Percentiles rank a stretch among this genome's conserved stretches.
phyloP scores from a whole-genome alignment of 2,329 filamentous ascomycete species.

The Thielaviopsis musarum region DNA sequence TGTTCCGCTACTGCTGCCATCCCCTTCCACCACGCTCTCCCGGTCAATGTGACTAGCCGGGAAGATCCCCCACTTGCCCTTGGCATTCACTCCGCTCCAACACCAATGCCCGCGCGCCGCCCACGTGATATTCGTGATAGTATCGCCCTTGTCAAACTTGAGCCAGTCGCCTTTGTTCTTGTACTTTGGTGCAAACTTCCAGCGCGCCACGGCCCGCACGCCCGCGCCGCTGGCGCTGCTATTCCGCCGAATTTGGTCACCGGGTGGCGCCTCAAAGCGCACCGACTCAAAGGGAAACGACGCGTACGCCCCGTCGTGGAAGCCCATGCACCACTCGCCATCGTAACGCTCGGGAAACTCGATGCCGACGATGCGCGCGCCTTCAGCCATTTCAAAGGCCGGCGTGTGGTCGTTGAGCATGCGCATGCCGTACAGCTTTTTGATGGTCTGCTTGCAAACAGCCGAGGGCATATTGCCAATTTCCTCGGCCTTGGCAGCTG shows the following conservation, averaged over 20 bases:
- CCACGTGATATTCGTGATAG: constrained; percentile 46
- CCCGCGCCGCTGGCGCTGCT: constrained; percentile 24
- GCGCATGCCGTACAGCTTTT: constrained; percentile 29
- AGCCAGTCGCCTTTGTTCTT: constrained; percentile 29
- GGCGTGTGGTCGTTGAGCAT: constrained; percentile 27
- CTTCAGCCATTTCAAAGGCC: constrained; percentile 29
- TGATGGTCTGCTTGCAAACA: constrained; percentile 29
- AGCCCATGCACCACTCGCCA: constrained; percentile 40
- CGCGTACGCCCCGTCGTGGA: constrained; percentile 35
- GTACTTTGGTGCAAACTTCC: constrained; percentile 33
- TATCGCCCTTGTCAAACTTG: constrained; percentile 49
- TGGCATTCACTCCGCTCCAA: constrained; percentile 36
- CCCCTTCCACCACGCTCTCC: constrained; percentile 24
- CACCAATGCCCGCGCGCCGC: constrained; percentile 35
- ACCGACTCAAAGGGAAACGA: constrained; percentile 33
- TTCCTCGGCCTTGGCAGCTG: constrained; percentile 24
- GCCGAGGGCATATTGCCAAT: constrained; percentile 27
- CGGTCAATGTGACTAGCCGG: constrained; percentile 32
- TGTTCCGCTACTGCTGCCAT: neutral
- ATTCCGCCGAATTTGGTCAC: constrained; percentile 27
- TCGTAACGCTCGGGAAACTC: constrained; percentile 33
- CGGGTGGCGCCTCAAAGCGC: constrained; percentile 30
- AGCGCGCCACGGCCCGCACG: constrained; percentile 31
- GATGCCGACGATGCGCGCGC: constrained; percentile 33
- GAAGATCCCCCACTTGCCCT: constrained; percentile 37